Conservation (phyloP, 371 early-diverging fungal species). For the Haplosporangium sp. region DNA sequence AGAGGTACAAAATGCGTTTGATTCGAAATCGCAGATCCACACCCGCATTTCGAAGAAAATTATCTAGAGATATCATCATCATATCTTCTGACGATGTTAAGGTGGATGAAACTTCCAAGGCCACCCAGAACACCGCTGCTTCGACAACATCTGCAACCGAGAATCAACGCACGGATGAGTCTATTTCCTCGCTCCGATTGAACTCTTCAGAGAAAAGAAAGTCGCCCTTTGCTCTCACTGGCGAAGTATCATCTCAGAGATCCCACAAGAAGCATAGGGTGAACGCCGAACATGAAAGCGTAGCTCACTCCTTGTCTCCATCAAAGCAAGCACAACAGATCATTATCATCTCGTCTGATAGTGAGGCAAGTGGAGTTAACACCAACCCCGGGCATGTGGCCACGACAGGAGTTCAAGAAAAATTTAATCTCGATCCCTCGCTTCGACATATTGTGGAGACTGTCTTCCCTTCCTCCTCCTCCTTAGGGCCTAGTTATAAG, state of each 20-base stretch:
- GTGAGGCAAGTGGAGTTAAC: conserved; percentile 11
- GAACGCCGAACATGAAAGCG: background rate
- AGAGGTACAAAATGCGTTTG: too few species aligned
- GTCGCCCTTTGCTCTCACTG: background rate
- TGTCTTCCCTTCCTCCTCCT: conserved; percentile 25
- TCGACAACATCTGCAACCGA: too few species aligned
- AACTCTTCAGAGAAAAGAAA: conserved; percentile 1
- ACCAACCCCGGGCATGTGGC: background rate
- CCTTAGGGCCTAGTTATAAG: conserved; percentile 21
- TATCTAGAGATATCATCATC: too few species aligned
- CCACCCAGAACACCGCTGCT: too few species aligned
- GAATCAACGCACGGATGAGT: too few species aligned
- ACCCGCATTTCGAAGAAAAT: too few species aligned
- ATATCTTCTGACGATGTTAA: too few species aligned
- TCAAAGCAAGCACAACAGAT: conserved; percentile 14
- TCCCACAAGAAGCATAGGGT: conserved; percentile 10
- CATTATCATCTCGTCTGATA: conserved; percentile 48
- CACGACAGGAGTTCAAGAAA: conserved; percentile 1
- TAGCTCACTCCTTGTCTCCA: background rate
- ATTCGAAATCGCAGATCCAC: too few species aligned
- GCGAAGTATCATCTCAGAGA: too few species aligned
- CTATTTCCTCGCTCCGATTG: background rate
- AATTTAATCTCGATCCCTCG: conserved; percentile 26
- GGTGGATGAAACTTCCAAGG: too few species aligned
- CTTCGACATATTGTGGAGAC: conserved; percentile 35